A percentile compares a stretch with the other conserved stretches of the same genome.
Conservation (phyloP, 1,284 basidiomycete genomes). For the Sanghuangporus sanghuang region DNA sequence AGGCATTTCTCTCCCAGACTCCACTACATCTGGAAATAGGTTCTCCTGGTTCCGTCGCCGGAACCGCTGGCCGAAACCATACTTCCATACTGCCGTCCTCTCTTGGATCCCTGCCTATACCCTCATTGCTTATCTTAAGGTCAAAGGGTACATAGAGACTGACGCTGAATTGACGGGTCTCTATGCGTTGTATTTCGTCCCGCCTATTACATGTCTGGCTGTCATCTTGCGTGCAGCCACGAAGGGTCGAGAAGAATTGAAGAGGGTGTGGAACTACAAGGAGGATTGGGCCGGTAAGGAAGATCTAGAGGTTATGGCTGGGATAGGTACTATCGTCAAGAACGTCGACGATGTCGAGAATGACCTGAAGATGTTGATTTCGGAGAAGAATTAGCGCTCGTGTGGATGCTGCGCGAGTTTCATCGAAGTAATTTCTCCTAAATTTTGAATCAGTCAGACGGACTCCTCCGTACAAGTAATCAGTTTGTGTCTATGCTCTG, state of each 20-base stretch:
- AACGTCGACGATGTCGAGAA: neutral
- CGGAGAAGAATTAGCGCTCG: neutral
- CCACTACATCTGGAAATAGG: neutral
- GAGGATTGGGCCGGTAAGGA: neutral
- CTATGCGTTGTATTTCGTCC: neutral
- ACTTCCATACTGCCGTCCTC: neutral
- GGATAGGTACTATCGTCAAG: neutral
- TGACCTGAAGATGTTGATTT: neutral
- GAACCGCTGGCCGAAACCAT: neutral
- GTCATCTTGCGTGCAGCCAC: neutral
- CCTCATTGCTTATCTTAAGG: neutral
- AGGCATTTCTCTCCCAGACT: too few relatives aligned
- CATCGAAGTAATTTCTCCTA: neutral
- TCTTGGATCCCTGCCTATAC: neutral
- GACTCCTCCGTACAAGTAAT: too few relatives aligned
- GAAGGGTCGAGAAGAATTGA: neutral
- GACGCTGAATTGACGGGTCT: neutral
- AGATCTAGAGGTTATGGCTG: neutral
- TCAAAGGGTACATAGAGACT: neutral
- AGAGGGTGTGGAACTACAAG: slow-evolving; percentile 3
- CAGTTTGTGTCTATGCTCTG: too few relatives aligned
- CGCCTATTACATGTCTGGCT: neutral
- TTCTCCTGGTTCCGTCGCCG: neutral
- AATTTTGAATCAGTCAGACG: too few relatives aligned
- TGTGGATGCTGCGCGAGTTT: neutral